phyloP scores from a whole-genome alignment of 2,329 filamentous ascomycete genomes.

The Neurospora crassa region DNA sequence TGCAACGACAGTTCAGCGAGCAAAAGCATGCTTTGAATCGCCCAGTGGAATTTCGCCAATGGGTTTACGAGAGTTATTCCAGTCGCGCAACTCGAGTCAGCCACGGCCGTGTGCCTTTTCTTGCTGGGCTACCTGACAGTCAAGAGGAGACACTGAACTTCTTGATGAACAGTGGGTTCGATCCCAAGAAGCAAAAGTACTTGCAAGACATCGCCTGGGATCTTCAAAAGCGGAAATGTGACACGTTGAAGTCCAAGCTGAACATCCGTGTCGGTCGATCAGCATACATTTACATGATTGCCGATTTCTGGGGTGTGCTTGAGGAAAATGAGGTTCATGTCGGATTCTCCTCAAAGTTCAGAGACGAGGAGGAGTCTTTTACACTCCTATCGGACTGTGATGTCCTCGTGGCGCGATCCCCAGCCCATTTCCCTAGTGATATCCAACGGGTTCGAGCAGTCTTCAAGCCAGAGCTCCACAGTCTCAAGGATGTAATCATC shows the following conservation, averaged over 20 bases:
- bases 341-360: constrained; percentile 57
- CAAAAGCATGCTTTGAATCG: constrained; percentile 42
- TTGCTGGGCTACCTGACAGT: constrained; percentile 39
- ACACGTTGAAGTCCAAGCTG: constrained; percentile 43
- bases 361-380: constrained; percentile 40
- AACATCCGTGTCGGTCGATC: constrained; percentile 53
- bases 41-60: constrained; percentile 41
- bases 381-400: constrained; percentile 47
- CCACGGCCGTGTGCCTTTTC: constrained; percentile 30
- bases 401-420: constrained; percentile 58
- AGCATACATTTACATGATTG: constrained; percentile 55
- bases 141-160: constrained; percentile 42
- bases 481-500: constrained; percentile 68
- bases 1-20: constrained; percentile 42
- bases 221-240: constrained; percentile 42
- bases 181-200: constrained; percentile 35
- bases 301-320: constrained; percentile 54
- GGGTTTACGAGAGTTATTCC: constrained; percentile 35
- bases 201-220: constrained; percentile 38
- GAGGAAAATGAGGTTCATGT: constrained; percentile 59
- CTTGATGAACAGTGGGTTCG: constrained; percentile 53
- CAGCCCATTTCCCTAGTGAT: constrained; percentile 61
- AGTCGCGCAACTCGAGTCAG: constrained; percentile 28
- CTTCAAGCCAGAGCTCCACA: constrained; percentile 49
- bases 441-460: constrained; percentile 59